Conservation (phyloP, 257 asterid genomes). For the Solanum bulbocastanum region DNA sequence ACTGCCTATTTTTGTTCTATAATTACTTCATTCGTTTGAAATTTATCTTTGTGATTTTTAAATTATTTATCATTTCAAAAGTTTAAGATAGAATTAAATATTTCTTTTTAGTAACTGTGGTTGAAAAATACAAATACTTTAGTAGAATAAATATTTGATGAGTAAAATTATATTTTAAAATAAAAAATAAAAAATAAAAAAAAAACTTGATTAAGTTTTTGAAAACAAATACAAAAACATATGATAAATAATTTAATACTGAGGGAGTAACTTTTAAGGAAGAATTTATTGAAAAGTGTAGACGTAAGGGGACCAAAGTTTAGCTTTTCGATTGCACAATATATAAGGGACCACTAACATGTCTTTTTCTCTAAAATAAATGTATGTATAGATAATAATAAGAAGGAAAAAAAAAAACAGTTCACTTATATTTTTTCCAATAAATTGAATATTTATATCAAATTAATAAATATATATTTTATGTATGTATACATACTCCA, state of each 20-base stretch:
- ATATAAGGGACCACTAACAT: conserved; percentile 9
- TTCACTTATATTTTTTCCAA: neutral
- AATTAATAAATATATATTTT: neutral
- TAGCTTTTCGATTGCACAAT: neutral
- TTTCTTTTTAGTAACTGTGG: neutral
- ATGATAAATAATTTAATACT: neutral
- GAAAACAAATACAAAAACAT: neutral
- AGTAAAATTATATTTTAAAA: neutral
- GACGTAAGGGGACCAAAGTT: neutral
- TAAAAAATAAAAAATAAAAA: neutral
- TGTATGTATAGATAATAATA: neutral
- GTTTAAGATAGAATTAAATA: neutral
- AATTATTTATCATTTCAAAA: neutral
- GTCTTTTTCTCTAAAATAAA: neutral
- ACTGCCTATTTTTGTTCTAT: neutral
- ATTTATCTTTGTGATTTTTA: no score
- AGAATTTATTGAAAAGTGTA: neutral
- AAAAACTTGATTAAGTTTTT: neutral
- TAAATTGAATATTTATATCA: neutral
- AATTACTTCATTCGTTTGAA: neutral
- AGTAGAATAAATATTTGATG: neutral
- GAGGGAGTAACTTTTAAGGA: neutral
- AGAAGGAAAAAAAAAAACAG: neutral
- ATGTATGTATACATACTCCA: neutral
- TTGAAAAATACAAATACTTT: neutral